Evolutionary conservation across 202 grass and related monocot genomes (phyloP).

Genomic region (Miscanthus sacchariflorus): DNA sequence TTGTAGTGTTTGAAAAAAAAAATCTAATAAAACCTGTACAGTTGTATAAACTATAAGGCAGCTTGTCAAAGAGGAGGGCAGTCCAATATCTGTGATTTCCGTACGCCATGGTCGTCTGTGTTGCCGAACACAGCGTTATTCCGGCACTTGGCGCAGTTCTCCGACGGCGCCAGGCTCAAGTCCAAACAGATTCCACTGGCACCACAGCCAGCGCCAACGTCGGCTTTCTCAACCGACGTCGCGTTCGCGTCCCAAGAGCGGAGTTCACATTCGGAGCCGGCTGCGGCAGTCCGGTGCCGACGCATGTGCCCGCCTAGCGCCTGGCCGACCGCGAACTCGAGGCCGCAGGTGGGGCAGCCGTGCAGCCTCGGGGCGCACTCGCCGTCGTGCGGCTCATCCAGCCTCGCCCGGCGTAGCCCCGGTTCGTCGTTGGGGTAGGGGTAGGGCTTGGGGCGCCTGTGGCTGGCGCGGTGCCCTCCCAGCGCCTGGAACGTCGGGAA

Average conservation of each 20-base stretch:
- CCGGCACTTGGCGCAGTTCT: conserved; percentile 50
- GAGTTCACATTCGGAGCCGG: neutral
- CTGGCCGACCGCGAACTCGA: conserved; percentile 68
- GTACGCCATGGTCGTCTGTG: neutral
- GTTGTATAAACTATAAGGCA: neutral
- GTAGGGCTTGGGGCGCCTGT: conserved; percentile 47
- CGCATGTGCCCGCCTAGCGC: conserved; percentile 83
- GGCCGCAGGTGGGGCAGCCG: conserved; percentile 63
- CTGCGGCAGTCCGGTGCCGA: conserved; percentile 51
- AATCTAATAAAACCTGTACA: neutral
- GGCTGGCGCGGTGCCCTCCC: conserved; percentile 78
- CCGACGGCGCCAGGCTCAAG: conserved; percentile 65
- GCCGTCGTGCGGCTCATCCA: neutral
- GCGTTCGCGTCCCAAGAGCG: neutral
- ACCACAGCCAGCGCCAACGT: neutral
- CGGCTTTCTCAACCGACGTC: conserved; percentile 8
- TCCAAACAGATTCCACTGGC: conserved; percentile 57
- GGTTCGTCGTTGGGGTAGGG: neutral
- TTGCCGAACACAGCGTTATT: conserved; percentile 2
- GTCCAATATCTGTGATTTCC: conserved; percentile 41
- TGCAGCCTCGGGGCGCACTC: conserved; percentile 36
- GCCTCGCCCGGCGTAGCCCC: neutral
- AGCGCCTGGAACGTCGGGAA: conserved; percentile 80
- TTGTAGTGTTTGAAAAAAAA: neutral
- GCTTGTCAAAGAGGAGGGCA: conserved; percentile 41